Conservation (phyloP, 768 basidiomycete species). For the Serendipita indica region DNA sequence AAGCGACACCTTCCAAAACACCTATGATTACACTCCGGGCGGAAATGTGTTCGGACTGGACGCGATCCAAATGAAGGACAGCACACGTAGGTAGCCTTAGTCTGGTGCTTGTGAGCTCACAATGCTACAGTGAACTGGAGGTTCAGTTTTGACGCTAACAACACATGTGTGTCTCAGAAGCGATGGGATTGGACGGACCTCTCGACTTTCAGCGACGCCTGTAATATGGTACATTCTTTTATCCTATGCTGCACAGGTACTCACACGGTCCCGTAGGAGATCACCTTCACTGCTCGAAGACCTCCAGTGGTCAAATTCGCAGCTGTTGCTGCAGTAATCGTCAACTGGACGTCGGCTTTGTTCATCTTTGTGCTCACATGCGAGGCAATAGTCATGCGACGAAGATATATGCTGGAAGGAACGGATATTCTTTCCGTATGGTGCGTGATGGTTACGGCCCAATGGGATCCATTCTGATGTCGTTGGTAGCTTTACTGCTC, state of each 20-base stretch:
- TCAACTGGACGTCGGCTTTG: conserved; percentile 1
- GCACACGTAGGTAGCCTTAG: not conserved
- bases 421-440: not conserved
- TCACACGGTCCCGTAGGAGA: not conserved
- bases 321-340: not conserved
- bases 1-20: not conserved
- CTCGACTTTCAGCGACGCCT: not conserved
- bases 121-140: not conserved
- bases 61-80: not conserved
- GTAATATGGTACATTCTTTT: not conserved
- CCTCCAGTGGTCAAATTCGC: not conserved
- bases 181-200: not conserved
- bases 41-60: not conserved
- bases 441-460: no score
- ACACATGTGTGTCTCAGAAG: not conserved
- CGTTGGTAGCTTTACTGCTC: not conserved
- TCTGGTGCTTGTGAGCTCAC: not conserved
- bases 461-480: no score
- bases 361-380: conserved; percentile 8
- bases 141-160: not conserved
- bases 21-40: not conserved
- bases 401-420: not conserved
- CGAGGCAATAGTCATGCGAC: conserved; percentile 1
- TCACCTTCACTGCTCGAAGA: not conserved
- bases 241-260: not conserved